Evolutionary conservation across 371 early-diverging fungal species (phyloP), one percentile per base, ranked within the genome.

Genomic region (Rhizopus sp.): DNA sequence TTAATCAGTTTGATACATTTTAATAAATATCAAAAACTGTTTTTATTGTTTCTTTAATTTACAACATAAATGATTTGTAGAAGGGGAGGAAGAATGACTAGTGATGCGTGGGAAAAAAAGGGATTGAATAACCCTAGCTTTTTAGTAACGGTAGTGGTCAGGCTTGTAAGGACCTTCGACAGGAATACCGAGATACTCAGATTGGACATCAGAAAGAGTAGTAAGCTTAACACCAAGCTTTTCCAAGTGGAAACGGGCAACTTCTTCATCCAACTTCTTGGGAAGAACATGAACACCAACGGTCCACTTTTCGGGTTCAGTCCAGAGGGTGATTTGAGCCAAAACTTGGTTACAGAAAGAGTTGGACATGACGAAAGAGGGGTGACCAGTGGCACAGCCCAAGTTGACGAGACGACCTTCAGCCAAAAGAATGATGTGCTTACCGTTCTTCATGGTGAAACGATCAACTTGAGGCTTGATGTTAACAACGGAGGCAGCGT

Each of bases 391-490:
- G 70, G 97, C 99, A 84, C 99, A 99, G 56, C 97, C 98, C 74
- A 99, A 85, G 91, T 98, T 99, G 81, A 98, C 98, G 65, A 99
- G 89, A 81, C 99, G 94, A 67, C 98, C 98, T 79, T 97, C 95
- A 64, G 98, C 99, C 55, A 98, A 89, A 57, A 95, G 86, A 75
- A 99, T 94, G 75, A 98, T 80, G 87, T 95, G 96, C 69, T 86
- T 86, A 69, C 97, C 98, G 70, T 76, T 91, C 81, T 93, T 82
- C 83, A 98, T 82, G 72, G 85, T 86, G 92, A 86, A 98, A 73
- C 99, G 94, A 82, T 98, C 98, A 55, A 98, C 99, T 81, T 97
- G 97, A 73, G 97, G 93, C 90, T 98, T 98, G 84, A 99, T 93
- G 91, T 96, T 94, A 72, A 89, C 89, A 69, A 81, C 80, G 64